phyloP scores from a whole-genome alignment of 2,329 filamentous ascomycete genomes.

The Penicillium brasilianum region DNA sequence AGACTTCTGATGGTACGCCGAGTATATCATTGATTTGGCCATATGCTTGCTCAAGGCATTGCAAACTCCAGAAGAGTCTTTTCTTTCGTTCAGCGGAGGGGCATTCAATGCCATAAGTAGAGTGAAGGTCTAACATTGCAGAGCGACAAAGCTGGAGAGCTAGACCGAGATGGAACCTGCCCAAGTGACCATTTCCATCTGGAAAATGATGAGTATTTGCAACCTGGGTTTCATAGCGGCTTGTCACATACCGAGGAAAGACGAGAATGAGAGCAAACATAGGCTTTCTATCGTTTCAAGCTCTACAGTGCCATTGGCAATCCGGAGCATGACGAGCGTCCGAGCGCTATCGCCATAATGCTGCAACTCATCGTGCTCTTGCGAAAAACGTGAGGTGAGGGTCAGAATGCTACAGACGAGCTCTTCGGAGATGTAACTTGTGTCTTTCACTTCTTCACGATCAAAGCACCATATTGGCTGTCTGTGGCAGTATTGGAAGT shows the following conservation, averaged over 20 bases:
- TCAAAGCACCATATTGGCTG: slow-evolving; percentile 48
- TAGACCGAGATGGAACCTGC: slow-evolving; percentile 58
- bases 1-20: slow-evolving; percentile 49
- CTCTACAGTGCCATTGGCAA: slow-evolving; percentile 58
- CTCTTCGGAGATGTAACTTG: slow-evolving; percentile 38
- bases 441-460: slow-evolving; percentile 38
- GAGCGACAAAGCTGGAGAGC: slow-evolving; percentile 58
- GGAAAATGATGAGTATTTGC: background rate
- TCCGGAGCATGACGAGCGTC: slow-evolving; percentile 52
- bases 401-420: slow-evolving; percentile 42
- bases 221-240: background rate
- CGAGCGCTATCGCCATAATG: slow-evolving; percentile 48
- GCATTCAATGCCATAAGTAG: slow-evolving; percentile 45
- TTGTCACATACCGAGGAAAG: slow-evolving; percentile 52
- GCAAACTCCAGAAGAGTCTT: slow-evolving; percentile 58
- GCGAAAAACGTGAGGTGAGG: slow-evolving; percentile 39
- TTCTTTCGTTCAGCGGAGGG: slow-evolving; percentile 53
- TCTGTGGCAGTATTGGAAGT: slow-evolving; percentile 45
- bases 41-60: slow-evolving; percentile 57
- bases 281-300: slow-evolving; percentile 58
- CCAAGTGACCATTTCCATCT: slow-evolving; percentile 57
- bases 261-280: slow-evolving; percentile 57
- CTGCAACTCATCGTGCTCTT: slow-evolving; percentile 34
- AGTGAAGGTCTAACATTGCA: slow-evolving; percentile 55
- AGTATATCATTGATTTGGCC: slow-evolving; percentile 54